These are phyloP conservation scores for Pseudovirgaria hyperparasitica DNA, from an alignment of 2,329 filamentous ascomycete genomes.

Conservation along the genomic window DNA sequence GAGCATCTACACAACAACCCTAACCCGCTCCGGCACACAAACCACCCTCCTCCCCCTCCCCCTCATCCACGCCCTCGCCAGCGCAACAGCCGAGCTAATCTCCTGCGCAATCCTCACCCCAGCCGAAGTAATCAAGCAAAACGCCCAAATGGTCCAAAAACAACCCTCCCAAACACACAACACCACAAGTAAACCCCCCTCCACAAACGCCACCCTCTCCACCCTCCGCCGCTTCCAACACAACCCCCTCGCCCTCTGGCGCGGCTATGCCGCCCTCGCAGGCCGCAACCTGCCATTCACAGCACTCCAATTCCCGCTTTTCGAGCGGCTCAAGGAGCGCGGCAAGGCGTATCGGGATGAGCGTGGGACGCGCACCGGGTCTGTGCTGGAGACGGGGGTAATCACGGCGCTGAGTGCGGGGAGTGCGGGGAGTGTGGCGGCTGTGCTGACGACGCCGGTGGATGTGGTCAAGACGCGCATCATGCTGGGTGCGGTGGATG, in stretches of 20 bases:
- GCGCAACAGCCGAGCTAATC: constrained; percentile 65
- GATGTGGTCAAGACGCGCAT: constrained; percentile 85
- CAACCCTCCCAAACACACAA: constrained; percentile 26
- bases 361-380: constrained; percentile 22
- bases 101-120: constrained; percentile 80
- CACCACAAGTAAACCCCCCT: constrained; percentile 13
- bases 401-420: constrained; percentile 66
- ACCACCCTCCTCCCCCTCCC: constrained; percentile 47
- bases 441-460: constrained; percentile 73
- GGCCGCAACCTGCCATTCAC: constrained; percentile 80
- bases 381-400: constrained; percentile 51
- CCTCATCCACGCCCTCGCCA: constrained; percentile 60
- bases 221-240: constrained; percentile 45
- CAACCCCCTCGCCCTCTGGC: constrained; percentile 43
- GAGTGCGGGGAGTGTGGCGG: constrained; percentile 59
- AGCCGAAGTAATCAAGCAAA: constrained; percentile 85
- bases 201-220: constrained; percentile 39
- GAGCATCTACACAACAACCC: constrained; percentile 41
- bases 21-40: constrained; percentile 22
- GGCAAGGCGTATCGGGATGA: constrained; percentile 36
- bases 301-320: constrained; percentile 77
- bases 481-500: constrained; percentile 50
- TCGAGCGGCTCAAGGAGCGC: constrained; percentile 53
- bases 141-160: constrained; percentile 66
- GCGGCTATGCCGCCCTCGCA: constrained; percentile 69